Conservation (phyloP, 1,284 basidiomycete genomes). For the Ustilago curta region DNA sequence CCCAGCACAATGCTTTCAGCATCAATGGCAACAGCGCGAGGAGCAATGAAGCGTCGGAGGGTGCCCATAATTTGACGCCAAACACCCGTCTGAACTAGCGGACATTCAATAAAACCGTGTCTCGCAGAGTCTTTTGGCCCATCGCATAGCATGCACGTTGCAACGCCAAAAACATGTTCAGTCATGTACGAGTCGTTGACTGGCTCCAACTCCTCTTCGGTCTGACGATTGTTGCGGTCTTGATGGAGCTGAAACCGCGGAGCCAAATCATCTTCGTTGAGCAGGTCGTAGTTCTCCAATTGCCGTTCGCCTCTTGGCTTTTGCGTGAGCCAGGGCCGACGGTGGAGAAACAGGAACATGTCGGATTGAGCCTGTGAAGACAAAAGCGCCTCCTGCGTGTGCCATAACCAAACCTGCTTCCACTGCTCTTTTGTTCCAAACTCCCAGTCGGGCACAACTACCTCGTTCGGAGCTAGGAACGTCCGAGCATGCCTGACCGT, state of each 20-base stretch:
- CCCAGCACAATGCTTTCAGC: neutral
- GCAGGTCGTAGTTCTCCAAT: neutral
- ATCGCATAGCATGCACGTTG: neutral
- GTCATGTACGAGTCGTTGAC: neutral
- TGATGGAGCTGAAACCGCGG: neutral
- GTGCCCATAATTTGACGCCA: neutral
- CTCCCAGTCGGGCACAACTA: constrained; percentile 11
- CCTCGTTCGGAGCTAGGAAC: neutral
- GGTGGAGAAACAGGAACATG: neutral
- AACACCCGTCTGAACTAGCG: neutral
- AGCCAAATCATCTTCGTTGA: neutral
- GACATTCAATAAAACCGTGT: neutral
- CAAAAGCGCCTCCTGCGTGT: neutral
- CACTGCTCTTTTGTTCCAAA: constrained; percentile 10
- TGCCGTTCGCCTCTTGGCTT: neutral
- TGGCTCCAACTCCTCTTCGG: neutral
- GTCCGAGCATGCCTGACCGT: neutral
- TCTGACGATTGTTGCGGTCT: neutral
- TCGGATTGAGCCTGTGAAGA: neutral
- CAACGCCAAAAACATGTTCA: neutral
- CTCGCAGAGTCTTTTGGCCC: neutral
- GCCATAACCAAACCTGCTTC: constrained; percentile 12
- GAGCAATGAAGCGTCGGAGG: neutral
- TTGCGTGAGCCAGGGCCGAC: neutral
- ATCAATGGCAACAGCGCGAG: neutral